Conservation (phyloP, 2,329 filamentous ascomycete genomes). For the Colletotrichum sublineola region DNA sequence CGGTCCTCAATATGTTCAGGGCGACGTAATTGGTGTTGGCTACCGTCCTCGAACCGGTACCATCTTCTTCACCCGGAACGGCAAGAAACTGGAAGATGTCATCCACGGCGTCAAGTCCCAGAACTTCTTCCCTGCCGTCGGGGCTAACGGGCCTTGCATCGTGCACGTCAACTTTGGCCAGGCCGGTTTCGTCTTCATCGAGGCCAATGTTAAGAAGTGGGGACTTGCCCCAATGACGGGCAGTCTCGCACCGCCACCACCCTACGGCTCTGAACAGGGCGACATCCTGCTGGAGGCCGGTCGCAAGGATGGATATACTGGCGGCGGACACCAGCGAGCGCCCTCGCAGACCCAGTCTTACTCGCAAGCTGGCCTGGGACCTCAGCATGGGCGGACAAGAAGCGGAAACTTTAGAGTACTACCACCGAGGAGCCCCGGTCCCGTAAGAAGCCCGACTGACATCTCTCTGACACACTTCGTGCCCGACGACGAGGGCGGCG, state of each 20-base stretch:
- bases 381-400: constrained; percentile 79
- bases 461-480: constrained; percentile 93
- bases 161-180: constrained; percentile 99
- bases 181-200: constrained; percentile 98
- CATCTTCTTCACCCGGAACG: constrained; percentile 98
- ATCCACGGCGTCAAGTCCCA: constrained; percentile 92
- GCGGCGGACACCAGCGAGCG: constrained; percentile 58
- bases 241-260: constrained; percentile 92
- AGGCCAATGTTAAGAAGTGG: constrained; percentile 99
- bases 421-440: constrained; percentile 87
- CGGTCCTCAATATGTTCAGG: constrained; percentile 87
- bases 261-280: constrained; percentile 96
- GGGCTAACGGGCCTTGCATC: constrained; percentile 91
- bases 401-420: constrained; percentile 84
- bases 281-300: constrained; percentile 95
- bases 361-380: constrained; percentile 54
- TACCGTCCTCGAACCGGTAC: constrained; percentile 95
- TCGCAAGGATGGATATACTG: constrained; percentile 69
- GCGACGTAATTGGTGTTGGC: constrained; percentile 95
- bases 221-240: constrained; percentile 96
- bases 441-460: constrained; percentile 91
- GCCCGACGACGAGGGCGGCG: constrained; percentile 78
- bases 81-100: constrained; percentile 96
- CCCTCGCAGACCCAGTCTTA: constrained; percentile 60
- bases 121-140: constrained; percentile 98